Base-by-base conservation (phyloP, 2,329 filamentous ascomycete genomes). In the Fusarium nelsonii region DNA sequence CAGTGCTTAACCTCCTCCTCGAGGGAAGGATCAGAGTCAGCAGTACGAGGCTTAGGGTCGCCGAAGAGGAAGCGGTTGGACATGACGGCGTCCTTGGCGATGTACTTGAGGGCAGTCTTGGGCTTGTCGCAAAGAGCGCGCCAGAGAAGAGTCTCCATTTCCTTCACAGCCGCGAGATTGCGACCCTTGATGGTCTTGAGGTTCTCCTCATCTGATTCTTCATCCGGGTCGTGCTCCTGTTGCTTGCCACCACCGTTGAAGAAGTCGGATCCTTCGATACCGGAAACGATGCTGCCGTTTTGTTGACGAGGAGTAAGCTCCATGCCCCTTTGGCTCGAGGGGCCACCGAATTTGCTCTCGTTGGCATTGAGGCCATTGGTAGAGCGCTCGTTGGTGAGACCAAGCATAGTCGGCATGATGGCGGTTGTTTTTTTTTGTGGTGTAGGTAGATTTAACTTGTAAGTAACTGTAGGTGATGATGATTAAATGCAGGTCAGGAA, bases 121-220 rank as follows among this genome's bases (percentile, higher is more conserved):
- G 73, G 73, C 64, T 75, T 75, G 61, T 75, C 73, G 66, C 73
- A 75, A 20, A 75, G 73, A 32, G 73, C 73, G 44, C 73, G 73
- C 73, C 73, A 75, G 54, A 75, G 68, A 18, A 75, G 70, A 28
- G 73, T 75, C 59, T 75, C 73, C 73, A 75, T 75, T 63, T 75
- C 73, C 51, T 74, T 75, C 10, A 68, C 73, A 23, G 73, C 73
- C 16, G 66, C 57, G 48, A 66, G 68, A 55, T 75, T 75, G 6
- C 73, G 73, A 34, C 71, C 73, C 60, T 74, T 74, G 64, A 75
- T 75, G 7, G 73, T 75, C 39, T 75, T 74, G 48, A 71, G 64
- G 41, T 75, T 73, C 46, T 74, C 70, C 4, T 72, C 73, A 6
- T 75, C 73, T 49, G 51, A 69, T 28, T 74, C 71, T 3, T 74